Evolutionary conservation across 2,329 filamentous ascomycete genomes (phyloP).

Genomic region (Ceratocystis eucalypticola): DNA sequence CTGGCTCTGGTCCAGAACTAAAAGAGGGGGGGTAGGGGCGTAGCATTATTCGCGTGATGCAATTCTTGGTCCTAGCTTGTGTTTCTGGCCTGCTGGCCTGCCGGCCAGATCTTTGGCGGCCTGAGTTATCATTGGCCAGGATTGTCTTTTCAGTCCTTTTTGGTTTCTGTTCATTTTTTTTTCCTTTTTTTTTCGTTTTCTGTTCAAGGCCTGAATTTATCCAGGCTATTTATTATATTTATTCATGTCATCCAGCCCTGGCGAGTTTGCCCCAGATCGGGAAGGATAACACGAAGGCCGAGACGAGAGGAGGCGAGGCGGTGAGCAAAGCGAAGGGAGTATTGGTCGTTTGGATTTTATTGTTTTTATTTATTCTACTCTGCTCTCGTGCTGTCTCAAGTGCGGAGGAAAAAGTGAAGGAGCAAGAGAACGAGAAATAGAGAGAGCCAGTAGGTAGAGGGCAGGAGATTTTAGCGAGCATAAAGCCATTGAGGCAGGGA

Average conservation of each 20-base stretch:
- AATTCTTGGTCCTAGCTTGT: neutral
- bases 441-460: neutral
- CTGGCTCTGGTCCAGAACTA: neutral
- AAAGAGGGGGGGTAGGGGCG: neutral
- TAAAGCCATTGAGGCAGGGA: neutral
- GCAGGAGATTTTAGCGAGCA: neutral
- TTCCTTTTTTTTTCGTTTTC: too few relatives aligned
- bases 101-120: neutral
- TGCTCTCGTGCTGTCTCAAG: neutral
- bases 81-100: neutral
- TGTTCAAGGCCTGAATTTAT: too few relatives aligned
- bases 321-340: neutral
- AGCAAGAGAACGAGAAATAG: neutral
- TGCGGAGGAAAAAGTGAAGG: too few relatives aligned
- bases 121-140: neutral
- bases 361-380: neutral
- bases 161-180: neutral
- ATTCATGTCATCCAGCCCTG: too few relatives aligned
- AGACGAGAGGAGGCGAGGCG: slow-evolving; percentile 1
- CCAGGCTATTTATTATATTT: too few relatives aligned
- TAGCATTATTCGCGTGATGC: neutral
- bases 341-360: neutral
- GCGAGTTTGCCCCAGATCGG: slow-evolving; percentile 1
- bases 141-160: neutral
- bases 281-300: slow-evolving; percentile 5